Evolutionary conservation across 164 flowering plant genomes (phyloP), one percentile per base, ranked within the genome.

Genomic region (Saururus chinensis): DNA sequence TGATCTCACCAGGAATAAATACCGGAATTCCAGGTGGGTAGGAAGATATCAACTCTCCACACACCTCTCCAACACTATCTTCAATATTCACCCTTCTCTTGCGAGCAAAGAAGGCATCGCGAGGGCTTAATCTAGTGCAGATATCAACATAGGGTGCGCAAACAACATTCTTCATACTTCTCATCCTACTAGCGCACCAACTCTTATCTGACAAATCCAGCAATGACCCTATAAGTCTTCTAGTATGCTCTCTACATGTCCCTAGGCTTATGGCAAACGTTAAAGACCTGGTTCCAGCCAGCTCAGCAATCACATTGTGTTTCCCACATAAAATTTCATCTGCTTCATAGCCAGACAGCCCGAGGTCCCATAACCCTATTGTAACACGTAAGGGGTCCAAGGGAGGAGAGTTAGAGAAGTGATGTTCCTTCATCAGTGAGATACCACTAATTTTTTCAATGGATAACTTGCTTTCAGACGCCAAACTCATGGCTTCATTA

Each of bases 71-170:
- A 57, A 80, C 40, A 67, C 83, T 70, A 64, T 81, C 79, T 24
- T 30, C 58, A 19, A 74, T 63, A 26, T 40, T 53, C 35, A 73
- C 77, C 53, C 68, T 80, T 61, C 65, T 75, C 67, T 81, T 84
- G 16, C 70, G 73, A 1, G 83, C 77, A 74, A 89, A 89, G 71
- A 85, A 86, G n/a, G 96, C 93, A 57, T 89, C 93, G 66, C 93
- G 77, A 0, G 93, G 91, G 69, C 63, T 82, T 73, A 87, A 59
- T 24, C 64, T 58, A 60, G 76, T 78, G 54, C 23, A 57, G n/a
- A 75, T 56, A 49, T 77, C 83, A 60, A 51, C 58, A 67, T 79
- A 80, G 16, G 82, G 75, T 23, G 73, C 63, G 26, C 54, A 65
- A 14, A 4, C 61, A 23, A 40, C 14, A 53, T 26, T 20, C 53